Conservation (phyloP, 2,329 filamentous ascomycete genomes). For the Emergomyces africanus region DNA sequence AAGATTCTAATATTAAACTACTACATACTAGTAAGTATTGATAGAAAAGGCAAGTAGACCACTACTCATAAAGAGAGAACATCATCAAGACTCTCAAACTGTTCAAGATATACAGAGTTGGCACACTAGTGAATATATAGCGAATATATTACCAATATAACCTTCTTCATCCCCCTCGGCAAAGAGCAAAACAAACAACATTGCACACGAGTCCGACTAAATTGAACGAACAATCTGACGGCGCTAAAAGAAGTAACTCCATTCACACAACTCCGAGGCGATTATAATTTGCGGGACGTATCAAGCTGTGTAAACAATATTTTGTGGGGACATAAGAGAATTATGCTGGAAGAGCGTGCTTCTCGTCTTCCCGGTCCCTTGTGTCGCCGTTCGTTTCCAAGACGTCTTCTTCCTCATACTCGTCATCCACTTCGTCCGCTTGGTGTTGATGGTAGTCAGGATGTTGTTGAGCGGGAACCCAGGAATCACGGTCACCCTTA, state of each 20-base stretch:
- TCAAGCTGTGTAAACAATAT: neutral
- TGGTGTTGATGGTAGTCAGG: slow-evolving; percentile 25
- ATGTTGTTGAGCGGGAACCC: slow-evolving; percentile 61
- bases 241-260: neutral
- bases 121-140: no score
- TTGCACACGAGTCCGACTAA: neutral
- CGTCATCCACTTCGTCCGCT: slow-evolving; percentile 30
- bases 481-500: slow-evolving; percentile 63
- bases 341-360: neutral
- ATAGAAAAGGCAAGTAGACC: neutral
- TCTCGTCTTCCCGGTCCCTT: neutral
- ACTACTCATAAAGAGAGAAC: no score
- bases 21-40: neutral
- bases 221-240: neutral
- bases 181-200: neutral
- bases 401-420: slow-evolving; percentile 18
- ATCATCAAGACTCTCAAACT: neutral
- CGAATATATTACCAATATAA: neutral
- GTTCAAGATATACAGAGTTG: neutral
- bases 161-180: neutral
- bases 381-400: neutral
- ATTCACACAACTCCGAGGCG: neutral
- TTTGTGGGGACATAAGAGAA: neutral
- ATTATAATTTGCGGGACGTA: neutral
- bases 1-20: neutral